phyloP scores from a whole-genome alignment of 2,329 filamentous ascomycete species.

The Aspergillus candidus region DNA sequence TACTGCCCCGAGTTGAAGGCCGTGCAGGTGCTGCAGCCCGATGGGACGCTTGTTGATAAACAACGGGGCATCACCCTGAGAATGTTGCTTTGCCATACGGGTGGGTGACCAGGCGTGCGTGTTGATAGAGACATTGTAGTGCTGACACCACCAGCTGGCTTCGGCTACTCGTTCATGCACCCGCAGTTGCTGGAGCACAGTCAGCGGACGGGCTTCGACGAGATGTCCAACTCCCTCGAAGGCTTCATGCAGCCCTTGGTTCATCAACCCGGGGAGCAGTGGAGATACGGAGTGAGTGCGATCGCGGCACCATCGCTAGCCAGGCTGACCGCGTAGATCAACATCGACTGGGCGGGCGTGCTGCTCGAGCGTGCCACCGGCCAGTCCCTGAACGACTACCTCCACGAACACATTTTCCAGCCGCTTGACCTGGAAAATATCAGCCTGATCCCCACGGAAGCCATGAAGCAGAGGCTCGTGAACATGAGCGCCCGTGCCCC shows the following conservation, averaged over 20 bases:
- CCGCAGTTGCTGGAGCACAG: slow-evolving; percentile 44
- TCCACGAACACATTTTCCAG: slow-evolving; percentile 44
- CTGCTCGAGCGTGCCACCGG: slow-evolving; percentile 44
- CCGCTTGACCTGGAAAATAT: slow-evolving; percentile 47
- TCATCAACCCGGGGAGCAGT: slow-evolving; percentile 58
- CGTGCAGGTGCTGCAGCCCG: slow-evolving; percentile 35
- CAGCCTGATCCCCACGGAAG: slow-evolving; percentile 51
- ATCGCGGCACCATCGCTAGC: background rate
- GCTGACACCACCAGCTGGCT: slow-evolving; percentile 42
- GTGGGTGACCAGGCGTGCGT: slow-evolving; percentile 10
- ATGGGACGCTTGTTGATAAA: slow-evolving; percentile 37
- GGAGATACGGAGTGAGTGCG: slow-evolving; percentile 53
- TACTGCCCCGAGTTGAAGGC: slow-evolving; percentile 40
- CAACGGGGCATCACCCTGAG: slow-evolving; percentile 49
- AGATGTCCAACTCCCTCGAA: slow-evolving; percentile 50
- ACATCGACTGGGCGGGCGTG: slow-evolving; percentile 51
- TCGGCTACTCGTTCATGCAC: slow-evolving; percentile 54
- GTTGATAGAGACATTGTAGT: background rate
- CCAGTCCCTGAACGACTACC: slow-evolving; percentile 44
- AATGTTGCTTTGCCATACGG: slow-evolving; percentile 51
- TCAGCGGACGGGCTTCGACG: slow-evolving; percentile 49
- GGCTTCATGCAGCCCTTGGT: slow-evolving; percentile 52
- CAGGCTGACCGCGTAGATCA: slow-evolving; percentile 30
- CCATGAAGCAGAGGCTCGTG: slow-evolving; percentile 52
- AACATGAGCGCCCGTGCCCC: slow-evolving; percentile 51